Base-by-base conservation (phyloP, 2,329 filamentous ascomycete species). In the Cladosporium sp. region DNA sequence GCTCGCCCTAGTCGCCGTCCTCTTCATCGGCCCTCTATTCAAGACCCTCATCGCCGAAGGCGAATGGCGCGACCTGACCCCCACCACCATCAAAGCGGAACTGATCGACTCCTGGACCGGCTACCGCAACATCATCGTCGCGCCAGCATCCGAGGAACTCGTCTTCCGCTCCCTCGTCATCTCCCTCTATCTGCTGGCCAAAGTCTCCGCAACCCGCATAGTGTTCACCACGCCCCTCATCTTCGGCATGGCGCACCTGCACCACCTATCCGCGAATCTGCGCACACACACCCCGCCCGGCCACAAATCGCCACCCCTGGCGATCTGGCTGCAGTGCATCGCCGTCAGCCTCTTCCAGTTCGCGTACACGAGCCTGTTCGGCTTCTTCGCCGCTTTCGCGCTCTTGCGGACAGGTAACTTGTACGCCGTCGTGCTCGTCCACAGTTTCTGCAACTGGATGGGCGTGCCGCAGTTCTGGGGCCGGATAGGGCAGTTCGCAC, bases 241-340 rank as follows among this genome's bases (percentile, higher is more conserved):
- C 67, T 97, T 97, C 65, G 92, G 92, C 45, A 83, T 96, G 39
- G 91, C 93, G 7, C 93, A 99, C 71, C 71, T 95, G 42, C 92
- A 99, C 70, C 93, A 99, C 71, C 89, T 95, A 68, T 95, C 96
- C 73, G 93, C 97, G 71, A 96, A 95, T 70, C 80, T 86, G 51
- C 76, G 95, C 51, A 88, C 86, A 1, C 83, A 95, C 61, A 57
- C 77, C 1, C 76, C 80, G 2, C 83, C 86, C 6, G 56, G 56
- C n/a, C 53, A 48, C 7, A 50, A 27, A 7, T 37, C 53, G 3
- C 61, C 58, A 27, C 51, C 59, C 3, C 11, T 52, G 4, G 45
- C 37, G 2, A 42, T 65, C 37, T 55, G 65, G 38, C 47, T 67
- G 20, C 57, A 56, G 12, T 65, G 63, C 11, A 63, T 93, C 5